Percentiles rank a stretch among this genome's conserved stretches.
phyloP scores from a whole-genome alignment of 1,284 basidiomycete species.

The Moniliella sp. region DNA sequence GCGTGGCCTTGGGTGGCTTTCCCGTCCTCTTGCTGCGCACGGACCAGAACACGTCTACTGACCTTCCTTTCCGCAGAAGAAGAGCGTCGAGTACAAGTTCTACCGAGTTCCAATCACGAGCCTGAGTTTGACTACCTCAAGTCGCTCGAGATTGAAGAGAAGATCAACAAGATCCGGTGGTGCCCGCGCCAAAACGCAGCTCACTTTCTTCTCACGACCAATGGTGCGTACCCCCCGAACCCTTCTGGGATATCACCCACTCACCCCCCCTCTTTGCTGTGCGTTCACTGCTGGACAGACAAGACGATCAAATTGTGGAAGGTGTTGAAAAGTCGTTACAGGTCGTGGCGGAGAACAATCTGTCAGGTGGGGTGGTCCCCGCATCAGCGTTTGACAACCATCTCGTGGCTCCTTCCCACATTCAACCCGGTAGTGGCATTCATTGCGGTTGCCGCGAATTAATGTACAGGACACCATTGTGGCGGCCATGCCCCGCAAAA shows the following conservation, averaged over 20 bases:
- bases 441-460: constrained; percentile 40
- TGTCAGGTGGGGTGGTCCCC: constrained; percentile 38
- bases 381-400: too few species aligned
- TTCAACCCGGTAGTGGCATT: constrained; percentile 13
- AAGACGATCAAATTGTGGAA: constrained; percentile 99
- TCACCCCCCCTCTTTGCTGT: neutral
- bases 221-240: too few species aligned
- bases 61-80: too few species aligned
- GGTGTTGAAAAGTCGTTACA: constrained; percentile 88
- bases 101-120: constrained; percentile 98
- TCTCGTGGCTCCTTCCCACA: too few species aligned
- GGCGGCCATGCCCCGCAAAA: constrained; percentile 93
- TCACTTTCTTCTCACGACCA: constrained; percentile 88
- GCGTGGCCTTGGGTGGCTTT: too few species aligned
- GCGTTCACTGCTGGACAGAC: constrained; percentile 39
- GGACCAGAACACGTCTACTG: too few species aligned
- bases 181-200: constrained; percentile 91
- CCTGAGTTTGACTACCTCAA: constrained; percentile 99
- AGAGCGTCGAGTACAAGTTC: constrained; percentile 99
- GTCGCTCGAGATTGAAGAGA: constrained; percentile 97
- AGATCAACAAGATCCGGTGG: constrained; percentile 99
- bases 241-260: neutral
- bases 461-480: constrained; percentile 88
- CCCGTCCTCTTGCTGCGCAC: too few species aligned
- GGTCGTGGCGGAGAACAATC: constrained; percentile 86